A percentile compares a stretch with the other conserved stretches of the same genome.
phyloP scores from a whole-genome alignment of 225 moss, liverwort and hornwort species.

The Physcomitrellopsis africana region DNA sequence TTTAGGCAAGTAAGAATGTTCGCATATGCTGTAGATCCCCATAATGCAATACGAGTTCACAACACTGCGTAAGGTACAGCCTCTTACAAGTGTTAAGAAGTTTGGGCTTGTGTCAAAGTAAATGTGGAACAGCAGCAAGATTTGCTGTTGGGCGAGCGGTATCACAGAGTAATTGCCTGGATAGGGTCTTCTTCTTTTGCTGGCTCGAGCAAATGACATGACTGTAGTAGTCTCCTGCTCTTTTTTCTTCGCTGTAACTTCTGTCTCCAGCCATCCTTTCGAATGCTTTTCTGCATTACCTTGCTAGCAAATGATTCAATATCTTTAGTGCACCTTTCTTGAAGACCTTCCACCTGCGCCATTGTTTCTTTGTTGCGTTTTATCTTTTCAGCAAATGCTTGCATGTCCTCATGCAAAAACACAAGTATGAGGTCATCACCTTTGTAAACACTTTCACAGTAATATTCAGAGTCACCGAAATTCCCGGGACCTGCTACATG shows the following conservation, averaged over 20 bases:
- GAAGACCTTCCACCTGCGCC: constrained; percentile 14
- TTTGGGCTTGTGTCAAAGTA: no score
- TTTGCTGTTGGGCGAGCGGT: not conserved
- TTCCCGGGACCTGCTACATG: not conserved
- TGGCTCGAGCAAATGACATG: not conserved
- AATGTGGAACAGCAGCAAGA: not conserved
- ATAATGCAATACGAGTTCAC: no score
- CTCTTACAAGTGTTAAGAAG: no score
- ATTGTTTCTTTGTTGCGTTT: constrained; percentile 26
- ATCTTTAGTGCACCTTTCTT: not conserved
- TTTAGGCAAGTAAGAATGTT: no score
- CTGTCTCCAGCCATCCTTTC: not conserved
- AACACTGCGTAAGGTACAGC: no score
- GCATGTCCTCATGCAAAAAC: not conserved
- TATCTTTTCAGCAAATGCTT: constrained; percentile 22
- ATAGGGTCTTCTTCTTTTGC: not conserved
- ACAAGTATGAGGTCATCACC: not conserved
- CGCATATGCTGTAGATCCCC: no score
- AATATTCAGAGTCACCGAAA: not conserved
- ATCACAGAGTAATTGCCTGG: not conserved
- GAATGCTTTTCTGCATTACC: not conserved
- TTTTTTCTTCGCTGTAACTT: not conserved
- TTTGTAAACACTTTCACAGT: not conserved
- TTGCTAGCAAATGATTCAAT: not conserved
- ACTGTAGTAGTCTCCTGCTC: not conserved